Base-by-base conservation (phyloP, 768 basidiomycete genomes). In the Suillus alpinus region DNA sequence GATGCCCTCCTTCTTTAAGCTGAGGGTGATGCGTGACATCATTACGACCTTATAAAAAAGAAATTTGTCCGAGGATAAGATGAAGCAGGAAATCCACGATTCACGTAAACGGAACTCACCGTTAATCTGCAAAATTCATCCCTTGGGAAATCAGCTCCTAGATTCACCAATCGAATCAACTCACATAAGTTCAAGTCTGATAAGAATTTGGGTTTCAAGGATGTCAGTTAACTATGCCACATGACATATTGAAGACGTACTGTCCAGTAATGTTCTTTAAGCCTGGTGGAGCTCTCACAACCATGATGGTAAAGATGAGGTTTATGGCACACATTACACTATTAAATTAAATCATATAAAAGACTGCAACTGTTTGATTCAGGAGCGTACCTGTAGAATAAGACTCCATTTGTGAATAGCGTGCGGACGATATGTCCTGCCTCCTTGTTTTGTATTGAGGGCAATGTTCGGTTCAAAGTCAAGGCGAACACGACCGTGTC, bases 1-100 rank as follows among this genome's bases (percentile, higher is more conserved):
- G 9, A 18, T 6, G 14, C 51, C 57, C 41, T 71, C 73, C 68
- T 81, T 83, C 71, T 75, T 82, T 13, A 87, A 76, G 67, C 81
- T 84, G 34, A 88, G 78, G 0, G 86, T 87, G 55, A 88, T 87
- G 13, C 87, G 80, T 3, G 85, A 87, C 80, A 87, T 86, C 83
- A 87, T 88, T 0, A 83, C 77, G 12, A 88, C 84, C 72, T 81
- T 67, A 31, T 67, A n/a, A n/a, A n/a, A n/a, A 59, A 12, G 29
- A 8, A 18, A 37, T 6, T 4, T 16, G 23, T 23, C 23, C 49
- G 29, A 50, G 29, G 44, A 39, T 58, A 32, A 12, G 43, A 18
- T 23, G 49, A 56, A 43, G 31, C 60, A 41, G 39, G 31, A 52
- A 40, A 6, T 14, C 18, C 52, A 26, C 39, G 16, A 55, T 26